Evolutionary conservation across 768 basidiomycete genomes (phyloP), one percentile per base, ranked within the genome.

Genomic region (Xanthoconium purpureum): DNA sequence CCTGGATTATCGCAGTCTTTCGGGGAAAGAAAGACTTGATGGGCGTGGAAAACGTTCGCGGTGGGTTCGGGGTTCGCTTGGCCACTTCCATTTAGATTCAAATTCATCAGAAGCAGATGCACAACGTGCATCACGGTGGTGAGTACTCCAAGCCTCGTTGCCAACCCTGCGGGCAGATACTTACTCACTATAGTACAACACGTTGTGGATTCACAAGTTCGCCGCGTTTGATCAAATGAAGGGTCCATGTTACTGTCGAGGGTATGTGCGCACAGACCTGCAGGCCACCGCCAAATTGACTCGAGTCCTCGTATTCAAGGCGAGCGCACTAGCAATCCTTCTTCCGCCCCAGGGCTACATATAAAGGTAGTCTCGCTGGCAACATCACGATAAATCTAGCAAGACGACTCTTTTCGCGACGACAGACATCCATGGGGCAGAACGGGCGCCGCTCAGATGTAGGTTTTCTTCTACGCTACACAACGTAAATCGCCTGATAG

Each of bases 221-320:
- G 35, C 64, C 59, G 63, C 40, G 54, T 58, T 50, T 24, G 32
- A 61, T 65, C 52, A 50, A 58, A 43, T 32, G 55, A 18, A 36
- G 42, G 20, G 28, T 32, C 40, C 56, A 30, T 40, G 36, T 36
- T 48, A 47, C 38, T 6, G 38, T 47, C 28, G 32, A 24, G 28
- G 50, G 32, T 24, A 2, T 36, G 38, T 43, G 53, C 50, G 42
- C 51, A 52, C 17, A 37, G 48, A 45, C 42, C 35, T 42, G 45
- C 53, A 42, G 53, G 53, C n/a, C 44, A 42, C 55, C 57, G 53
- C 43, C 32, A 56, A 57, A 50, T 11, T 35, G 35, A 51, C 47
- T 47, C 18, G 30, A 42, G 42, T 15, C 40, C 20, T 4, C 44
- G 35, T 39, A 45, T 46, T 47, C 55, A 49, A 42, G 57, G 48